phyloP scores from a whole-genome alignment of 73 alveolate species.

The Paramecium primaurelia region DNA sequence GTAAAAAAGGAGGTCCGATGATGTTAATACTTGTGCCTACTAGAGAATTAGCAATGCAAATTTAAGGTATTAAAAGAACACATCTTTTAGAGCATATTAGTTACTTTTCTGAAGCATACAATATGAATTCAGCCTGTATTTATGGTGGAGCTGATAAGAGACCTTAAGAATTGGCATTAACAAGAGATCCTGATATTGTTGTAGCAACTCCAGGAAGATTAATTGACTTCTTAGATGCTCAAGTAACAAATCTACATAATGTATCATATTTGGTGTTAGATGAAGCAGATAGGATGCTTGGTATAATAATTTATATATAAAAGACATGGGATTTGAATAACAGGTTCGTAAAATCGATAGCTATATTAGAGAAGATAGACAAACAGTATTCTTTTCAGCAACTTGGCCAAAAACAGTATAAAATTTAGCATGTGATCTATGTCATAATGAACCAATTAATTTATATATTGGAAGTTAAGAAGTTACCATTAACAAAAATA shows the following conservation, averaged over 20 bases:
- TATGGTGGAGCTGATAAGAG: conserved; percentile 94
- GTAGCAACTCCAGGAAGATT: conserved; percentile 99
- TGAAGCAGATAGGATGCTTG: conserved; percentile 97
- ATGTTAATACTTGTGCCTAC: conserved; percentile 97
- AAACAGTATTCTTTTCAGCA: conserved; percentile 87
- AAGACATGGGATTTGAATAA: conserved; percentile 90
- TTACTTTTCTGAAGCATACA: conserved; percentile 68
- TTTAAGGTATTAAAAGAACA: conserved; percentile 27
- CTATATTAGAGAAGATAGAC: conserved; percentile 74
- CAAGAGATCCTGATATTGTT: conserved; percentile 90
- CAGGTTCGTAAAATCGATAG: conserved; percentile 66
- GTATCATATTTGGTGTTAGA: conserved; percentile 91
- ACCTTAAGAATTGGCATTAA: conserved; percentile 66
- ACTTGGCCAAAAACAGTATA: conserved; percentile 88
- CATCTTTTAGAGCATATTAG: conserved; percentile 79
- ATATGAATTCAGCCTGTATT: conserved; percentile 74
- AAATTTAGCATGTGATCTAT: conserved; percentile 69
- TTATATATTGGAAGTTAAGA: conserved; percentile 54
- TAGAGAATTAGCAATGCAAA: conserved; percentile 90
- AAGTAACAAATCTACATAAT: conserved; percentile 81
- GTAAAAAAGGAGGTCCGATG: conserved; percentile 94
- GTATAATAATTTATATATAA: conserved; percentile 30
- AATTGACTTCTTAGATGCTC: conserved; percentile 88
- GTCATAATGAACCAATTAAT: conserved; percentile 73
- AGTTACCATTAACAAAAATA: conserved; percentile 56